Base-by-base conservation (phyloP, 2,329 filamentous ascomycete species). In the Kalaharituber pfeilii region DNA sequence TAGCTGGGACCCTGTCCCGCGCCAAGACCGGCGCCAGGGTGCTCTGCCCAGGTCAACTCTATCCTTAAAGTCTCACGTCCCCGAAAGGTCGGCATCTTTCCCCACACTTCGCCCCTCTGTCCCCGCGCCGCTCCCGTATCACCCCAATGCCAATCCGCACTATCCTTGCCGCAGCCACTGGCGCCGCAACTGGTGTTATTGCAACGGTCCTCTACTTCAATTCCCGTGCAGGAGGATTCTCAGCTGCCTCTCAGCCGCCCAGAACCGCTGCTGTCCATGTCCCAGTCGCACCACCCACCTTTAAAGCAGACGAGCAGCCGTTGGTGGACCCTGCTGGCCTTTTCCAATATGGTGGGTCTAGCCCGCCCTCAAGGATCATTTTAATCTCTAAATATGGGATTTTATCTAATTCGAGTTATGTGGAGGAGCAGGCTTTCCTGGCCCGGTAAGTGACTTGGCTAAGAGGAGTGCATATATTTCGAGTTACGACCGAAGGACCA, bases 401-500 rank as follows among this genome's bases (percentile, higher is more conserved):
- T n/a, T n/a, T n/a, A n/a, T n/a, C n/a, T n/a, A n/a, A n/a, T n/a
- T n/a, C n/a, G n/a, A n/a, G n/a, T n/a, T n/a, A n/a, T n/a, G n/a
- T n/a, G 25, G n/a, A 30, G 39, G 26, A 52, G 8, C 29, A 64
- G 62, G 91, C 64, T 95, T 96, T 70, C 89, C 91, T 0, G 91
- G 91, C 56, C 91, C 91, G 28, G 72, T 94, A 36, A 76, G 82
- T 64, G 91, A 98, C 69, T 74, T 94, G 44, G 81, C 87, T 53
- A 76, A 76, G 53, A 82, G 86, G 33, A 72, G 79, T 25, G 84
- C 86, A 29, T 77, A 96, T 53, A 77, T 88, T 60, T 94, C 88
- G 28, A 81, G 84, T 63, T 98, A 82, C 76, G 89, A 98, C 71
- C 86, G 91, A 26, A 82, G 86, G 58, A 82, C 80, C 44, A 80